Evolutionary conservation across 768 basidiomycete genomes (phyloP), one percentile per base, ranked within the genome.

Genomic region (Amanita pallidorosea): DNA sequence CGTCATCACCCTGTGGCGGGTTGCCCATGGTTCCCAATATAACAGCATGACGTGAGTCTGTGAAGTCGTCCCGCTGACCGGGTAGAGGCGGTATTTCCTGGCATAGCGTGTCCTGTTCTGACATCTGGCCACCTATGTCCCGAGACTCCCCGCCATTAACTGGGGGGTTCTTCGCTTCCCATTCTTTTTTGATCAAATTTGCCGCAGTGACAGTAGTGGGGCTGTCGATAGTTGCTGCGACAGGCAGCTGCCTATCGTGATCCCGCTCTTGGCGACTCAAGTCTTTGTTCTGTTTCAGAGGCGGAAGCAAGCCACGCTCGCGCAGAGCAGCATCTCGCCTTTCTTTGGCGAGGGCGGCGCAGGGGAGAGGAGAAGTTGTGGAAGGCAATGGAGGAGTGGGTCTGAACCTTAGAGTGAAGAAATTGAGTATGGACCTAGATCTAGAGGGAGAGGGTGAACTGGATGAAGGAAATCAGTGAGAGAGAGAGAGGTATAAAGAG

Each of bases 241-340:
- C 57, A 5, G 71, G 71, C 7, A 75, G 67, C 1, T 59, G 59
- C 7, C 33, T 59, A 61, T 70, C 68, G 38, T 61, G 65, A 53
- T 69, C 62, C 41, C 47, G 66, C 55, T 70, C 75, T 60, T 63
- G 68, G 22, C 58, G 65, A 63, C 63, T 75, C 47, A 72, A 69
- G 61, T 63, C 71, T 56, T 63, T 74, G 40, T 67, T 71, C 5
- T 69, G 62, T 15, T 59, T 58, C 23, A 73, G 63, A 7, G 75
- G 72, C 20, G 82, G 80, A 2, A 77, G 65, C 35, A 84, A 66
- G 0, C 81, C 81, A 29, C 80, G 73, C 56, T 74, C 80, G 11
- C 81, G 73, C 18, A 83, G 69, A 1, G 81, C 81, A 3, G 77
- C 80, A 42, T 80, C 75, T 18, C 76, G 68, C 12, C 65, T 63